Percentiles rank a stretch among this genome's conserved stretches.
These are phyloP conservation scores for Starmerella davenportii DNA, from an alignment of 805 yeast genomes.

Conservation along the genomic window DNA sequence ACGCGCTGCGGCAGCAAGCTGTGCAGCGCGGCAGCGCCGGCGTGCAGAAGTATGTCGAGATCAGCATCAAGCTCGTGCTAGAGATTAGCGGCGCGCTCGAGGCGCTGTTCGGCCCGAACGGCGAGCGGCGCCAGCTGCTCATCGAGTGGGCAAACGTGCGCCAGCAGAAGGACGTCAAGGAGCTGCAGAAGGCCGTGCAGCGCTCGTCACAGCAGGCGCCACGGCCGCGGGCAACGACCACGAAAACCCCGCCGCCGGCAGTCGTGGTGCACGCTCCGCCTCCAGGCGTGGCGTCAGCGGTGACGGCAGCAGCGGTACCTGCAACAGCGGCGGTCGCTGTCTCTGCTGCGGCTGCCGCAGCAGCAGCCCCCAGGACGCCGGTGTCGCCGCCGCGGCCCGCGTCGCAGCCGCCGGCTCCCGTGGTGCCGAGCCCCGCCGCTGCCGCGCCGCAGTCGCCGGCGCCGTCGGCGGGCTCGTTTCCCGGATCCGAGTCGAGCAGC, in stretches of 20 bases:
- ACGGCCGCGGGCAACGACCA: not conserved
- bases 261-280: not conserved
- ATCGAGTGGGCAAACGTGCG: not conserved
- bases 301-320: not conserved
- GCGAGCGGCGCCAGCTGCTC: constrained; percentile 3
- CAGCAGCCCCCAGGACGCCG: not conserved
- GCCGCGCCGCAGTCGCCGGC: not conserved
- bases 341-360: not conserved
- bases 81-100: constrained; percentile 1
- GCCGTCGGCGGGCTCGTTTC: not conserved
- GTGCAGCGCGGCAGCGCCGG: not conserved
- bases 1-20: not conserved
- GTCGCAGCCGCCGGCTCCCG: not conserved
- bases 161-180: not conserved
- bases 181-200: not conserved
- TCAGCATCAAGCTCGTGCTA: constrained; percentile 1
- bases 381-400: not conserved
- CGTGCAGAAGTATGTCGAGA: not conserved
- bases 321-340: not conserved
- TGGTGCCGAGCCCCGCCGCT: not conserved
- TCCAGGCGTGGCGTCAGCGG: not conserved
- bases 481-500: not conserved
- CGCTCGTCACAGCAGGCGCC: not conserved
- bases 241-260: not conserved
- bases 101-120: constrained; percentile 4